phyloP scores from a whole-genome alignment of 345 rosid genomes.

The Balakata baccata region DNA sequence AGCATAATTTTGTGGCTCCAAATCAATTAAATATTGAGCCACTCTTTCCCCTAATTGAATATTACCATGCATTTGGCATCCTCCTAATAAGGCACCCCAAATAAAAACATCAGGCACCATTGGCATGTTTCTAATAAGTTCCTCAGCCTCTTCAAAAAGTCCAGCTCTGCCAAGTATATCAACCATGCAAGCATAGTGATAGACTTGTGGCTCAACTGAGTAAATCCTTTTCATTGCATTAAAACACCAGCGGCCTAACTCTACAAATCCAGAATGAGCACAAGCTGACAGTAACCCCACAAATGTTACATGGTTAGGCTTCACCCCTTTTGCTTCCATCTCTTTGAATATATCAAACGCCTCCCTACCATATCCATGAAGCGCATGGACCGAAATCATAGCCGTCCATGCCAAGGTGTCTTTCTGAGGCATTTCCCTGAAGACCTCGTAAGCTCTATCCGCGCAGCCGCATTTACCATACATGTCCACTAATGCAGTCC shows the following conservation, averaged over 20 bases:
- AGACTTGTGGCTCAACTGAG: conserved; percentile 42
- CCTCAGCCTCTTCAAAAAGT: conserved; percentile 49
- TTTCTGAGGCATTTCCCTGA: conserved; percentile 42
- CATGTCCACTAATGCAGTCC: conserved; percentile 61
- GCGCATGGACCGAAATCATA: conserved; percentile 56
- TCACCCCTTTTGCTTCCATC: conserved; percentile 44
- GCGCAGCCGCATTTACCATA: conserved; percentile 60
- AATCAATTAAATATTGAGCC: conserved; percentile 37
- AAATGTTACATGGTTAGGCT: conserved; percentile 58
- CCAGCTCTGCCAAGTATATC: conserved; percentile 53
- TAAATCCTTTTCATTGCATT: conserved; percentile 39
- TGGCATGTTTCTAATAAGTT: conserved; percentile 47
- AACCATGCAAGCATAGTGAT: conserved; percentile 57
- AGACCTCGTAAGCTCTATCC: conserved; percentile 43
- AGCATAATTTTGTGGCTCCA: conserved; percentile 55
- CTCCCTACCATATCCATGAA: conserved; percentile 45
- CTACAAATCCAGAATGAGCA: conserved; percentile 53
- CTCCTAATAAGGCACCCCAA: conserved; percentile 64
- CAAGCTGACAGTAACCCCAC: conserved; percentile 58
- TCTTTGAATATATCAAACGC: conserved; percentile 45
- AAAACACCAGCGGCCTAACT: conserved; percentile 48
- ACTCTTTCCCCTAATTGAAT: conserved; percentile 48
- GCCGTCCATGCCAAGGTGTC: conserved; percentile 62
- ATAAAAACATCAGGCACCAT: conserved; percentile 54
- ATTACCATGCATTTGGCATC: conserved; percentile 57